Evolutionary conservation across 495 filamentous ascomycete species (phyloP).

Genomic region (Neurospora sp.): DNA sequence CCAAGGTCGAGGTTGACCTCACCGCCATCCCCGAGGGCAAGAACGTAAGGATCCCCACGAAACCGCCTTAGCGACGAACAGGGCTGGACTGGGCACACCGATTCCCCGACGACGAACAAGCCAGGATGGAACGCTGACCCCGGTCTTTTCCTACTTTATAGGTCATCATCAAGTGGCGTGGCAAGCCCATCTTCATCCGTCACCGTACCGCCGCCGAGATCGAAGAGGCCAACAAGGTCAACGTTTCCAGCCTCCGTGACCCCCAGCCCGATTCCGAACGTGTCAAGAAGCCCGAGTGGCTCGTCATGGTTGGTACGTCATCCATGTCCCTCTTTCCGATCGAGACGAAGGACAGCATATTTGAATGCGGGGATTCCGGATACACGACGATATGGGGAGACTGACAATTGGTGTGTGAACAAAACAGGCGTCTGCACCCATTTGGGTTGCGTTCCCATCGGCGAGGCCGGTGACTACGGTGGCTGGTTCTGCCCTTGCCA

Average conservation of each 20-base stretch:
- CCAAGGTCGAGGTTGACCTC: conserved; percentile 97
- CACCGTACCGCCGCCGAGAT: conserved; percentile 89
- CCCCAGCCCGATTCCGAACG: conserved; percentile 85
- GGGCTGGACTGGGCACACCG: not conserved
- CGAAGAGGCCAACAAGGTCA: conserved; percentile 67
- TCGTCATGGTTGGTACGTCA: conserved; percentile 87
- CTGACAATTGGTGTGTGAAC: conserved; percentile 7
- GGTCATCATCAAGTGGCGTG: conserved; percentile 99
- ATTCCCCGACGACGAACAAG: not conserved
- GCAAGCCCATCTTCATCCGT: conserved; percentile 99
- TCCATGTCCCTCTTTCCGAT: not conserved
- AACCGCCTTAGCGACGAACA: not conserved
- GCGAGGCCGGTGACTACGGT: conserved; percentile 94
- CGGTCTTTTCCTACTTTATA: conserved; percentile 23
- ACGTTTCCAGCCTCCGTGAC: conserved; percentile 75
- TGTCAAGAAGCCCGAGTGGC: conserved; percentile 96
- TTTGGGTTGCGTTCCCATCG: conserved; percentile 96
- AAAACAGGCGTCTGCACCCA: conserved; percentile 88
- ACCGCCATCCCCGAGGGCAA: conserved; percentile 92
- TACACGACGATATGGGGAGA: not conserved
- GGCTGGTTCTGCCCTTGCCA: conserved; percentile 99
- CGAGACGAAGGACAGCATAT: not conserved
- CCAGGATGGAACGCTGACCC: not conserved
- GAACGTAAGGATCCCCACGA: conserved; percentile 58
- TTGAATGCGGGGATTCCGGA: not conserved